A percentile compares a stretch with the other conserved stretches of the same genome.
phyloP scores from a whole-genome alignment of 2,329 filamentous ascomycete species.

The Byssothecium circinans region DNA sequence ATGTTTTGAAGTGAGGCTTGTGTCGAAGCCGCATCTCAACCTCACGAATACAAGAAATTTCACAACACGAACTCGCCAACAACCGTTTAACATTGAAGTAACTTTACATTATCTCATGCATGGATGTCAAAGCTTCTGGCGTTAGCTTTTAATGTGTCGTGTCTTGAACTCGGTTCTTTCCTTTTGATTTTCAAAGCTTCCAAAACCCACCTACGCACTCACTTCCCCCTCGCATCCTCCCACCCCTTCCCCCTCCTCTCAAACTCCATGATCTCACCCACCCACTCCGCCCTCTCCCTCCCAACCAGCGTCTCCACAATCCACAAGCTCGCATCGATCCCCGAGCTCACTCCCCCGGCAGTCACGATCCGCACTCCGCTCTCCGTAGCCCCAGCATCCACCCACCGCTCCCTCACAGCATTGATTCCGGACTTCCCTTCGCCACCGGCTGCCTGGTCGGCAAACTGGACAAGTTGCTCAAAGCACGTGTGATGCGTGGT shows the following conservation, averaged over 20 bases:
- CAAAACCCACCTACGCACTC: no score
- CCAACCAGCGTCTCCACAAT: constrained; percentile 31
- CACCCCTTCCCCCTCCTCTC: constrained; percentile 26
- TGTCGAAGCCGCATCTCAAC: no score
- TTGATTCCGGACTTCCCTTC: constrained; percentile 27
- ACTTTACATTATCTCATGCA: no score
- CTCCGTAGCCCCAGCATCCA: constrained; percentile 34
- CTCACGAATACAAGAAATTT: no score
- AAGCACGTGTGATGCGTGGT: constrained; percentile 46
- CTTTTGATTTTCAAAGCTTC: no score
- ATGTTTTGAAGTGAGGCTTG: no score
- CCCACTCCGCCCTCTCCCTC: constrained; percentile 26
- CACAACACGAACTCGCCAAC: no score
- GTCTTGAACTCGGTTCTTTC: no score
- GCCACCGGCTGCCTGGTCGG: constrained; percentile 34
- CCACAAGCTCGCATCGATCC: constrained; percentile 36
- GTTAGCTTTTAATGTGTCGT: no score
- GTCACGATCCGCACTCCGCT: constrained; percentile 37
- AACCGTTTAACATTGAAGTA: no score
- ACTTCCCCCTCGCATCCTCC: no score
- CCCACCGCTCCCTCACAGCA: constrained; percentile 35
- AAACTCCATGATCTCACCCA: constrained; percentile 35
- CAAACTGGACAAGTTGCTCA: constrained; percentile 26
- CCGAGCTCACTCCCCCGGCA: constrained; percentile 37
- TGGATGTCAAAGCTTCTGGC: no score